These are phyloP conservation scores for Tetragonia tetragonoides DNA, from an alignment of 148 eudicot species.

Conservation along the genomic window DNA sequence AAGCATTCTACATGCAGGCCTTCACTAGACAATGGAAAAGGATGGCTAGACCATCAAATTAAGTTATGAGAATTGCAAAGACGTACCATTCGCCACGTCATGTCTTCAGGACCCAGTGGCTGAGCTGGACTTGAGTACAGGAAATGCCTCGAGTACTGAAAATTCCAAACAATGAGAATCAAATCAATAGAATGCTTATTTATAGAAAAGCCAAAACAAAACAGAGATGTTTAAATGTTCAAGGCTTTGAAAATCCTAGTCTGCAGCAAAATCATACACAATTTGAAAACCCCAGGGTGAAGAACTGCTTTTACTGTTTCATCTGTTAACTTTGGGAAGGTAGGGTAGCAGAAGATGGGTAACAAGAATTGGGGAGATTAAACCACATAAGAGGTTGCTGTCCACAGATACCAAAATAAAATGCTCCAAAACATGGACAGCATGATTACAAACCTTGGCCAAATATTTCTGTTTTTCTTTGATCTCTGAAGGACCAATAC, in stretches of 20 bases:
- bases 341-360: background rate
- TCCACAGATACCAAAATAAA: background rate
- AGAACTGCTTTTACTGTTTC: too few species aligned
- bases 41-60: background rate
- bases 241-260: background rate
- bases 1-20: background rate
- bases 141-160: slow-evolving; percentile 91
- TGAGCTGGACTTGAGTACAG: slow-evolving; percentile 92
- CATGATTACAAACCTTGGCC: slow-evolving; percentile 64
- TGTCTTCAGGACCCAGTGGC: slow-evolving; percentile 92
- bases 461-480: slow-evolving; percentile 61
- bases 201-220: background rate
- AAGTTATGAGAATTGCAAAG: slow-evolving; percentile 9
- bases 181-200: background rate
- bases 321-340: background rate
- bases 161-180: slow-evolving; percentile 7
- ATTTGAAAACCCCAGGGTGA: too few species aligned
- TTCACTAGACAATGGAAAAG: background rate
- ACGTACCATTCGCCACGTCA: slow-evolving; percentile 94
- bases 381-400: background rate
- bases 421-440: background rate
- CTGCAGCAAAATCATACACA: background rate
- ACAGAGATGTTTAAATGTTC: background rate
- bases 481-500: slow-evolving; percentile 51
- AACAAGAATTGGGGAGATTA: background rate